These are phyloP conservation scores for Boletus pseudo-olivaceus DNA, from an alignment of 768 basidiomycete species.

Conservation along the genomic window DNA sequence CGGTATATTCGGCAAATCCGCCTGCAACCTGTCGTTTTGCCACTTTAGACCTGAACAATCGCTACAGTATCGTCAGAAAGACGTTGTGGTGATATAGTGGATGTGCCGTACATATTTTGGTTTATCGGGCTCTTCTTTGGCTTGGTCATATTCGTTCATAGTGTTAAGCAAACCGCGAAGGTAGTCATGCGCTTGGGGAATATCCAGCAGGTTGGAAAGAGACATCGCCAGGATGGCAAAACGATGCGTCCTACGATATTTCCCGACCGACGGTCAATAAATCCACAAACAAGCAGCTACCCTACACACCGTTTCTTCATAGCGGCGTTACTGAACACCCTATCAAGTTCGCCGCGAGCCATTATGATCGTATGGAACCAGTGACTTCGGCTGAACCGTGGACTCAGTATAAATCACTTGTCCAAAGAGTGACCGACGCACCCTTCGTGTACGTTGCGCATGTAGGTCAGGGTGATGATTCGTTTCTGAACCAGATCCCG, in stretches of 20 bases:
- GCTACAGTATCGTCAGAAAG: conserved; percentile 31
- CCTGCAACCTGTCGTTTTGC: conserved; percentile 51
- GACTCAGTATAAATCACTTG: not conserved
- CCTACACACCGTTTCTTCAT: conserved; percentile 73
- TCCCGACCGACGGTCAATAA: conserved; percentile 5
- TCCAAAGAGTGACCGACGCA: conserved; percentile 35
- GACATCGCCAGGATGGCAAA: conserved; percentile 88
- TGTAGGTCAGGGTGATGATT: conserved; percentile 79
- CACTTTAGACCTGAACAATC: conserved; percentile 58
- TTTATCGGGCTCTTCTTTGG: conserved; percentile 50
- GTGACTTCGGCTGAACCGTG: conserved; percentile 57
- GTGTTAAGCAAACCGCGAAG: conserved; percentile 70
- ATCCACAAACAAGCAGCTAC: not conserved
- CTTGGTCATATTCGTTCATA: conserved; percentile 73
- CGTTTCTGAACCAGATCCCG: conserved; percentile 80
- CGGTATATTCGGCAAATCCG: conserved; percentile 56
- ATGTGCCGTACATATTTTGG: conserved; percentile 60
- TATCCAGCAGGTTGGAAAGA: conserved; percentile 76
- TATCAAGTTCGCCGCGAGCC: conserved; percentile 68
- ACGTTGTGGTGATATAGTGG: not conserved
- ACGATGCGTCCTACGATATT: conserved; percentile 60
- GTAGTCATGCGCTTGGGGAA: conserved; percentile 75
- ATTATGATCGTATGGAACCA: conserved; percentile 90
- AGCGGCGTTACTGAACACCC: conserved; percentile 64
- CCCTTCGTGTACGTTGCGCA: conserved; percentile 86